Base-by-base conservation (phyloP, 169 alveolate species). In the Neospora caninum region DNA sequence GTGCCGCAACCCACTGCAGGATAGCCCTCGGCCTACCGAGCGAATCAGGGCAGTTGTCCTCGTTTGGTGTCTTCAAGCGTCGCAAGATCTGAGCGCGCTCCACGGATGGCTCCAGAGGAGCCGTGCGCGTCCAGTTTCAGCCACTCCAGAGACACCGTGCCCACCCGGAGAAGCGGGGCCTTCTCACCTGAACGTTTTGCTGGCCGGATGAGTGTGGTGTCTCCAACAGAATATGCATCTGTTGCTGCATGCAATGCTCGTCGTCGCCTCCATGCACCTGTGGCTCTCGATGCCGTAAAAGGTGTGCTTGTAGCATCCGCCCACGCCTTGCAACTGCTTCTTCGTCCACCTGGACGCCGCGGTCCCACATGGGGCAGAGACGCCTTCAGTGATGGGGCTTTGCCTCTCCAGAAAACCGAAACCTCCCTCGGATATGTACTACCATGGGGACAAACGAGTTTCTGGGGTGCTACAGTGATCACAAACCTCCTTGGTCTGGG, bases 221-320 rank as follows among this genome's bases (percentile, higher is more conserved):
- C 99, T 93, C 99, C 99, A 98, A 96, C 99, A 98, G 96, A 98
- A 98, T 18, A 98, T 98, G 91, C 99, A 98, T 82, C 97, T 97
- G 97, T 98, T 98, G 58, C 98, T 98, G 96, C 99, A 98, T 2
- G 98, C 99, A 58, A 98, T 94, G 80, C 98, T 97, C 36, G 98
- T 97, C 13, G 99, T 98, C 39, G 98, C 97, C 93, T 98, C 99
- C 99, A 98, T 98, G 93, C 99, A 98, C 88, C 96, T 98, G 91
- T 96, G 96, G 1, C 98, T 97, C 83, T 93, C 96, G n/a, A 98
- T 98, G n/a, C 99, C 99, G 84, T 98, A 98, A 95, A 98, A 98
- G 42, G 98, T 96, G 92, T 98, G 98, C 95, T 98, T 98, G 96
- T 98, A 98, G 95, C 99, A 98, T 0, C 99, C 99, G 0, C 98